Evolutionary conservation across 345 rosid species (phyloP), one percentile per base, ranked within the genome.

Genomic region (Raphanus sativus): DNA sequence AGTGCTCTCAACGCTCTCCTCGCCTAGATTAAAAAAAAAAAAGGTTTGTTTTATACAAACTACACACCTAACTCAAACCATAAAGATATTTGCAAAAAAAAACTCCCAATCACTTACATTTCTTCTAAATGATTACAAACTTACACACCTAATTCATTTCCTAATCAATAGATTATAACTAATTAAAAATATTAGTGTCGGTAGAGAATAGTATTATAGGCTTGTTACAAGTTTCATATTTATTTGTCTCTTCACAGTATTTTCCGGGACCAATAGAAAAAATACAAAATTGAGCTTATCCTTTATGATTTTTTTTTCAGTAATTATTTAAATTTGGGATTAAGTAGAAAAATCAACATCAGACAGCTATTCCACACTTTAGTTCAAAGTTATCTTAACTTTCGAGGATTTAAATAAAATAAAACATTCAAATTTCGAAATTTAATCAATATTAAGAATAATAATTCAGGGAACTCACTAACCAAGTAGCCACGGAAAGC

Each of bases 401-500:
- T 48, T 45, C 4, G 48, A 40, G 48, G 48, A 40, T 45, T 45
- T 48, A n/a, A 48, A 48, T 48, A 48, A 48, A 48, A 48, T 5
- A 4, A 48, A 48, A 40, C n/a, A 48, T 48, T 48, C 17, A 74
- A 74, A 74, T 36, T 64, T 71, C 10, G 52, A 58, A 70, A 11
- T 17, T n/a, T 6, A 25, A 4, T 29, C 61, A 48, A 48, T 48
- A 3, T 24, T 48, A 33, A 33, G 15, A 62, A 40, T 36, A 69
- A 48, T n/a, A 74, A 58, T n/a, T 66, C n/a, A 48, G 11, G 16
- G 26, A 79, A 12, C 5, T 25, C 55, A 84, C 97, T 85, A 8
- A 96, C 99, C 93, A 96, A 89, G 81, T 93, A 93, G 34, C 97
- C 97, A 76, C 97, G 90, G 70, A 93, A 96, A 56, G 95, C 97